Evolutionary conservation across 148 eudicot species (phyloP), one percentile per base, ranked within the genome.

Genomic region (Selenicereus undatus): DNA sequence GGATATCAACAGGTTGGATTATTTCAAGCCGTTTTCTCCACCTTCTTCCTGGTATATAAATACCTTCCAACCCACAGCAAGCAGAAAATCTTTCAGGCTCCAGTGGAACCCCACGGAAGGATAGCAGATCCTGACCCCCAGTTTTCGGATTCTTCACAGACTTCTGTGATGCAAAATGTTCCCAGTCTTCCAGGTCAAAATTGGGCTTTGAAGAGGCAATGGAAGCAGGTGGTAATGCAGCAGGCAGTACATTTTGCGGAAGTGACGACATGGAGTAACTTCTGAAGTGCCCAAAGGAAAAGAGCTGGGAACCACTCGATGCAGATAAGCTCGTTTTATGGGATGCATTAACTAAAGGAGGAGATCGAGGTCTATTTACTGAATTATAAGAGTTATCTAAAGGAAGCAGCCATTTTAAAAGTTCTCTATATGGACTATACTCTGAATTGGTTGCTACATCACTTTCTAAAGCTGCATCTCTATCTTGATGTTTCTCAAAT

Each of bases 191-290:
- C 32, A 87, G 81, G 71, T 93, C 93, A 83, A 88, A 82, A 77
- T 24, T 86, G 83, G 94, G 87, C 79, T 81, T 91, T 36, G 93
- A 66, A 82, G 76, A 82, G 66, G 91, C 76, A 71, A 83, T 54
- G 73, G 90, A 62, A 84, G 74, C 83, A 82, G 96, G 77, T 79
- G 93, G 87, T 45, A 94, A 79, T 74, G 90, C 78, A 11, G 76
- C 66, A 73, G 89, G 84, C 79, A 87, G 14, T 27, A 73, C 77
- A 84, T 85, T 95, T 81, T 87, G 91, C 77, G 97, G 98, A 75
- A 94, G 86, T 71, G 98, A 91, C 71, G 99, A 93, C 99, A 96
- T 96, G 83, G 99, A 96, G 82, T 96, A 92, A 87, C 99, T 96
- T 89, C 98, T 92, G 65, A 96, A 91, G 87, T 93, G 87, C 69